Evolutionary conservation across 208 protist species (phyloP).

Genomic region (Leishmania tropica): DNA sequence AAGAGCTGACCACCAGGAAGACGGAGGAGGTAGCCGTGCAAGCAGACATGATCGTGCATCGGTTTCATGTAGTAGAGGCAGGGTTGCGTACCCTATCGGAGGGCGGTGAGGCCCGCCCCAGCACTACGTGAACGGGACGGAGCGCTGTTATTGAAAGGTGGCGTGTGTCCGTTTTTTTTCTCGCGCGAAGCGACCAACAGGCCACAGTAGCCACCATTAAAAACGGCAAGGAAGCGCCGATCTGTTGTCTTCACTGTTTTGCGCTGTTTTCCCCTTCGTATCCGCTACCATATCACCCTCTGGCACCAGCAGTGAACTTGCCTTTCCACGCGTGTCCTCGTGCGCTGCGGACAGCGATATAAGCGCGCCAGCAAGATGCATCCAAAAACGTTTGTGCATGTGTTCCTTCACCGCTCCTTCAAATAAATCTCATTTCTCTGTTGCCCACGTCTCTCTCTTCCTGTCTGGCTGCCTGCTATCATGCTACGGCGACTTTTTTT

Average conservation of each 20-base stretch:
- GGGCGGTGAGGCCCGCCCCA: neutral
- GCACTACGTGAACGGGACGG: neutral
- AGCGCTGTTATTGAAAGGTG: neutral
- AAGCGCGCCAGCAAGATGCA: neutral
- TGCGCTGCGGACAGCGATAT: neutral
- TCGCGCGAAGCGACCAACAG: neutral
- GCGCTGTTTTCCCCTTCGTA: neutral
- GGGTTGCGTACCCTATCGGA: conserved; percentile 10
- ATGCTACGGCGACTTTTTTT: neutral
- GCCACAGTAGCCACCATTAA: neutral
- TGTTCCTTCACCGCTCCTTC: too few relatives aligned
- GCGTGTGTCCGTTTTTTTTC: neutral
- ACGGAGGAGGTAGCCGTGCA: conserved; percentile 22
- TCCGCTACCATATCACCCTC: neutral
- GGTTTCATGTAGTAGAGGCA: conserved; percentile 26
- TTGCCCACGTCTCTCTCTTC: neutral
- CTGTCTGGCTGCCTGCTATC: neutral
- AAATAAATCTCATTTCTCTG: neutral
- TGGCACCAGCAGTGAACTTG: neutral
- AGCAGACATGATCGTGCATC: conserved; percentile 29
- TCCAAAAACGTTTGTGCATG: neutral
- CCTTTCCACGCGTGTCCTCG: neutral
- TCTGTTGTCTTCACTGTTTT: neutral
- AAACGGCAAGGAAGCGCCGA: neutral
- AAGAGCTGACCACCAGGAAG: conserved; percentile 27